phyloP scores from a whole-genome alignment of 2,329 filamentous ascomycete species.

The Exophiala spinifera region DNA sequence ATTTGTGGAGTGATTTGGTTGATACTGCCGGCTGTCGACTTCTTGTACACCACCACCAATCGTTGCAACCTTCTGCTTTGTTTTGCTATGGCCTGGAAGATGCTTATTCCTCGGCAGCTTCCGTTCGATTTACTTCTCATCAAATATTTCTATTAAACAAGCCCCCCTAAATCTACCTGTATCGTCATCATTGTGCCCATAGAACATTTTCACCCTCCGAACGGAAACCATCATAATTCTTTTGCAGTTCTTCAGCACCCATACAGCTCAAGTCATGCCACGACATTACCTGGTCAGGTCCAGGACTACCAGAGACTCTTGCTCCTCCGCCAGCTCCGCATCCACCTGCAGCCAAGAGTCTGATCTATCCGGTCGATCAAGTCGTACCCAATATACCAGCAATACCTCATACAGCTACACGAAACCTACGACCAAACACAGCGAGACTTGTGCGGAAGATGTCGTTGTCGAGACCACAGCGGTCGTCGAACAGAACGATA shows the following conservation, averaged over 20 bases:
- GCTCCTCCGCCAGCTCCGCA: slow-evolving; percentile 20
- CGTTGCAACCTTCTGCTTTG: slow-evolving; percentile 5
- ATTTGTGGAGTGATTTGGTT: slow-evolving; percentile 20
- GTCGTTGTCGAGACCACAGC: slow-evolving; percentile 6
- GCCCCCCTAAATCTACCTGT: not conserved
- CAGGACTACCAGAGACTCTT: slow-evolving; percentile 19
- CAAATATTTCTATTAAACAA: slow-evolving; percentile 1
- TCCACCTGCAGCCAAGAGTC: slow-evolving; percentile 21
- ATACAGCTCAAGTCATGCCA: slow-evolving; percentile 11
- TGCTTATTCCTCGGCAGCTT: slow-evolving; percentile 4
- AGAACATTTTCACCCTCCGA: not conserved
- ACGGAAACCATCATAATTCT: no score
- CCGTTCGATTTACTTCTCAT: not conserved
- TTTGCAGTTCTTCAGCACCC: not conserved
- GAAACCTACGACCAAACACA: slow-evolving; percentile 17
- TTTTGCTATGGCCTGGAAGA: slow-evolving; percentile 17
- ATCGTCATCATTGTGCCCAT: not conserved
- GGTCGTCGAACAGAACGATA: slow-evolving; percentile 21
- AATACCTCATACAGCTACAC: slow-evolving; percentile 26
- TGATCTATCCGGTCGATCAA: slow-evolving; percentile 20
- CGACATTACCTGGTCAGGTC: slow-evolving; percentile 8
- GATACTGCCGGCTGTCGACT: slow-evolving; percentile 6
- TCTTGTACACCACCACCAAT: slow-evolving; percentile 12
- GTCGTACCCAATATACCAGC: slow-evolving; percentile 26
- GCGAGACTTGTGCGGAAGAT: slow-evolving; percentile 12